Percentiles rank a stretch among this genome's conserved stretches.
phyloP scores from a whole-genome alignment of 2,329 filamentous ascomycete species.

The Aspergillus alliaceus region DNA sequence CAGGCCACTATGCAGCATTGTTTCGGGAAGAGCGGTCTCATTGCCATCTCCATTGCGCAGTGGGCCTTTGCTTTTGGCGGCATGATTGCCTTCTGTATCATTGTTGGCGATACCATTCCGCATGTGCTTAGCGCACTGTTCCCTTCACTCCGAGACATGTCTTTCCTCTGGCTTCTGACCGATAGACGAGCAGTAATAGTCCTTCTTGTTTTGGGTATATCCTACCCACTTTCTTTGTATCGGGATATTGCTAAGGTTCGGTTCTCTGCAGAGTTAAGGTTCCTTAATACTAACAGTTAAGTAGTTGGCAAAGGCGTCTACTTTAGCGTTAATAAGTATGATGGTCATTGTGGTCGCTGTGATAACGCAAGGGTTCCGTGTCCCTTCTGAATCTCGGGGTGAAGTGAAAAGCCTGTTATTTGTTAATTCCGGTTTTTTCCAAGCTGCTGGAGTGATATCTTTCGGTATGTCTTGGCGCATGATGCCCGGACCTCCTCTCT shows the following conservation, averaged over 20 bases:
- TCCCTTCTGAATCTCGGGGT: conserved; percentile 71
- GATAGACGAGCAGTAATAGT: conserved; percentile 82
- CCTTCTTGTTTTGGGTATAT: conserved; percentile 81
- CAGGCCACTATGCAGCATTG: conserved; percentile 95
- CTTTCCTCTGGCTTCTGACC: conserved; percentile 78
- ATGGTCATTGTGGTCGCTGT: conserved; percentile 83
- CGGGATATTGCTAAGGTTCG: conserved; percentile 92
- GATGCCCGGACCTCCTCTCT: neutral
- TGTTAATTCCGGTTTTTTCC: conserved; percentile 86
- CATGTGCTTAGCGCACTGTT: conserved; percentile 82
- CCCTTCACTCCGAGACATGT: conserved; percentile 68
- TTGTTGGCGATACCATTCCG: conserved; percentile 94
- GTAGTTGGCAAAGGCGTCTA: conserved; percentile 92
- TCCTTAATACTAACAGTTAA: conserved; percentile 29
- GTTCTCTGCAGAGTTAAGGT: neutral
- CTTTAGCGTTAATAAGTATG: conserved; percentile 92
- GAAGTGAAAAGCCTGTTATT: conserved; percentile 68
- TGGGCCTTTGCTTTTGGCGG: conserved; percentile 99
- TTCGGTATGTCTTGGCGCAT: conserved; percentile 64
- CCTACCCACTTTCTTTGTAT: conserved; percentile 89
- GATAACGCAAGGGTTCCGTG: conserved; percentile 75
- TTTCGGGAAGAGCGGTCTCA: conserved; percentile 81
- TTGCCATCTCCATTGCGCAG: conserved; percentile 89
- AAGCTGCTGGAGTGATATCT: conserved; percentile 96
- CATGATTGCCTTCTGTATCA: conserved; percentile 97